Percentiles rank a stretch among this genome's conserved stretches.
Conservation (phyloP, 306 rosid genomes). For the Casuarina glauca region DNA sequence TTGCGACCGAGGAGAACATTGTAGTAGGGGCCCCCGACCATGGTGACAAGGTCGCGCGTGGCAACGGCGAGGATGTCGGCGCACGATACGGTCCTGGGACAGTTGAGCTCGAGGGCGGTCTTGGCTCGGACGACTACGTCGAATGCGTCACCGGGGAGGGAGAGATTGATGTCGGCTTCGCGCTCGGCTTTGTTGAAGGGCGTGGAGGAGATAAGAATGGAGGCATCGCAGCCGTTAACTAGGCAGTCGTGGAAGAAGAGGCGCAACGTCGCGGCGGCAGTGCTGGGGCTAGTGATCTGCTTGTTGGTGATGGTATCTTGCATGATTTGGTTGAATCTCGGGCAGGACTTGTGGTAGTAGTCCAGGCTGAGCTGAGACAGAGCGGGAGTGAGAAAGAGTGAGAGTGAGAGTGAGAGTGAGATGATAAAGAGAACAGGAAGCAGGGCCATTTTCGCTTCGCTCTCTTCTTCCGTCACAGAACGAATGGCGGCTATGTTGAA, state of each 20-base stretch:
- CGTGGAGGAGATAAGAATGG: constrained; percentile 44
- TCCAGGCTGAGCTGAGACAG: constrained; percentile 29
- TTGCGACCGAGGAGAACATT: constrained; percentile 34
- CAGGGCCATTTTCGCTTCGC: constrained; percentile 1
- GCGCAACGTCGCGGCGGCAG: constrained; percentile 52
- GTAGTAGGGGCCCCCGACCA: constrained; percentile 43
- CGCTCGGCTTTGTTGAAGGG: constrained; percentile 55
- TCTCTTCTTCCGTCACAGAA: too few relatives aligned
- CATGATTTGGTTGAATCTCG: constrained; percentile 37
- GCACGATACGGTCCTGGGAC: constrained; percentile 49
- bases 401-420: constrained; percentile 6
- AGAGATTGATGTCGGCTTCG: constrained; percentile 56
- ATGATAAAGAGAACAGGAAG: constrained; percentile 13
- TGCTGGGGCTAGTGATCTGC: constrained; percentile 39
- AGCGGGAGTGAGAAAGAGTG: constrained; percentile 9
- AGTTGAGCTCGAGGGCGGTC: constrained; percentile 37
- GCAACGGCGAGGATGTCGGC: constrained; percentile 41
- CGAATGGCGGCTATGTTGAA: not conserved
- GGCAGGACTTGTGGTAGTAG: constrained; percentile 53
- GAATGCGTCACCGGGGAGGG: constrained; percentile 60
- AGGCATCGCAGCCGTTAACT: constrained; percentile 53
- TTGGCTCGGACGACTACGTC: constrained; percentile 41
- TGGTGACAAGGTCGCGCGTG: constrained; percentile 31
- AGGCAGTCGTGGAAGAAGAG: constrained; percentile 60
- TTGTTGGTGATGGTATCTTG: constrained; percentile 14